Base-by-base conservation (phyloP, 1,284 basidiomycete species). In the Trichosporon asahii region DNA sequence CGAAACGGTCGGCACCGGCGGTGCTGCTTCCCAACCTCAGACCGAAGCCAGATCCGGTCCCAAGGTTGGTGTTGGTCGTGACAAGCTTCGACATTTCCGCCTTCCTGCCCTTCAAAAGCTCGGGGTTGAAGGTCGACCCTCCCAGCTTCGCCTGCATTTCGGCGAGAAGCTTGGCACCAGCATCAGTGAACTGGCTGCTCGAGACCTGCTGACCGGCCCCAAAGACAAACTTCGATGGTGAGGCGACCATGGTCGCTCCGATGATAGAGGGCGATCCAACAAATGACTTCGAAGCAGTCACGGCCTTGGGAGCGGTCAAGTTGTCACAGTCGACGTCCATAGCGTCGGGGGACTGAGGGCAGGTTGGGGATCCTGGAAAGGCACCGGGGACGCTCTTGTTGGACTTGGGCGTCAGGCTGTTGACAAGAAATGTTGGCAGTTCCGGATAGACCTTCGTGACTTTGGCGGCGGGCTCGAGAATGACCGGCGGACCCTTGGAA, bases 131-230 rank as follows among this genome's bases (percentile, higher is more conserved):
- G 23, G 40, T 67, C 0, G 71, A 66, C 3, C 74, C 73, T 12
- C 76, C 77, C 66, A 80, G 64, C 68, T 78, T 79, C 8, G 79
- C 76, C 69, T 81, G 78, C 78, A 83, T 81, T 67, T 83, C 78
- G 61, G 68, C 70, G 29, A 83, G 68, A 1, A 83, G 68, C 33
- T 75, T 74, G 57, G 77, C 68, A 8, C 77, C 79, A 5, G 78
- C 77, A 9, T 75, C 75, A 0, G 75, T 76, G 71, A 83, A 83
- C 40, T 80, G 71, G 1, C 68, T 69, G 44, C 76, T 76, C 23
- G 74, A 75, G 15, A 79, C 76, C 1, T 69, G 57, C 8, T 69
- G 65, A 3, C 40, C 53, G 0, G 73, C 49, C n/a, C 81, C 80
- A 66, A 79, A 80, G 21, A 76, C 71, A 27, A 77, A 72, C n/a